Conservation (phyloP, 306 rosid genomes). For the Hylodesmum podocarpum region DNA sequence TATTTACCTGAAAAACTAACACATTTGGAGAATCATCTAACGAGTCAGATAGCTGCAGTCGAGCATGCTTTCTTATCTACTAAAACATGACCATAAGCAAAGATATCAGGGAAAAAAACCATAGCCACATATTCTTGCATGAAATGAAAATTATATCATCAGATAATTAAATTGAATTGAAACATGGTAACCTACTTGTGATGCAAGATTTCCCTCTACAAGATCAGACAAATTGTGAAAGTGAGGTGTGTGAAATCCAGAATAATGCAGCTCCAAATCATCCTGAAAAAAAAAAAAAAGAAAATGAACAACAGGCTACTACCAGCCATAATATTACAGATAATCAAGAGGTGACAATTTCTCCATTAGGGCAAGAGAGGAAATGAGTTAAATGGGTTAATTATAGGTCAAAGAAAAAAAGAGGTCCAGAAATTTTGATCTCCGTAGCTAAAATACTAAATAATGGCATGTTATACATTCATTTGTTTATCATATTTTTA, state of each 20-base stretch:
- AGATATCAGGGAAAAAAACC: slow-evolving; percentile 26
- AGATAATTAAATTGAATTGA: slow-evolving; percentile 18
- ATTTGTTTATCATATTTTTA: slow-evolving; percentile 4
- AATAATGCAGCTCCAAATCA: slow-evolving; percentile 69
- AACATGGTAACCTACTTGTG: slow-evolving; percentile 55
- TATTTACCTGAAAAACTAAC: slow-evolving; percentile 80
- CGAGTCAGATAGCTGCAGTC: slow-evolving; percentile 72
- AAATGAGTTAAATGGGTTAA: not conserved
- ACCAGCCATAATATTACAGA: slow-evolving; percentile 6
- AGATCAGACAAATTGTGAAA: slow-evolving; percentile 93
- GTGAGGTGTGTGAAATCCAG: slow-evolving; percentile 81
- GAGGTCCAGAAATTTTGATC: not conserved
- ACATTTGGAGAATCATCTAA: slow-evolving; percentile 68
- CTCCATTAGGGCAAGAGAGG: slow-evolving; percentile 4
- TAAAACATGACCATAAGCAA: slow-evolving; percentile 31
- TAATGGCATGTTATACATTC: slow-evolving; percentile 3
- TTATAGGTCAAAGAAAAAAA: not conserved
- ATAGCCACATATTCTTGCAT: slow-evolving; percentile 14
- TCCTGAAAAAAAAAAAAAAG: slow-evolving; percentile 56
- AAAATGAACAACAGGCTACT: slow-evolving; percentile 12
- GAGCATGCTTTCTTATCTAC: slow-evolving; percentile 63
- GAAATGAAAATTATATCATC: not conserved
- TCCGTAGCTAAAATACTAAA: not conserved
- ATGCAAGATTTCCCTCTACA: slow-evolving; percentile 72
- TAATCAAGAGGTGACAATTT: slow-evolving; percentile 15